A percentile compares a stretch with the other conserved stretches of the same genome.
Conservation (phyloP, 2,329 filamentous ascomycete species). For the Phialocephala subalpina region DNA sequence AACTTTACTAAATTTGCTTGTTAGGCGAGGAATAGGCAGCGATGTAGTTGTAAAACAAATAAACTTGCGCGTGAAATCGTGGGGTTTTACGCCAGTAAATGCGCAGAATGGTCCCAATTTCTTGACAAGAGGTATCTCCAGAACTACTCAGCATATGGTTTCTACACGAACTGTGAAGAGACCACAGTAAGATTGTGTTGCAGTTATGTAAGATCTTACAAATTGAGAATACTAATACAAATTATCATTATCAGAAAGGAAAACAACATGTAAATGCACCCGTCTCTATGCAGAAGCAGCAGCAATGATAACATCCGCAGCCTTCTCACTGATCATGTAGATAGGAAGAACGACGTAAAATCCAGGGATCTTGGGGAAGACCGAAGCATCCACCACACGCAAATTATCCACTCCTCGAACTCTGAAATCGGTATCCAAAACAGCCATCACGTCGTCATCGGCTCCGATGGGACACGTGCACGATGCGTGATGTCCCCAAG, state of each 20-base stretch:
- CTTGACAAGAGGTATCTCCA: background rate
- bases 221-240: background rate
- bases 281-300: background rate
- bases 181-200: background rate
- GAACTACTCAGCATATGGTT: background rate
- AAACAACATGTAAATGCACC: background rate
- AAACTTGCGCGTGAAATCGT: background rate
- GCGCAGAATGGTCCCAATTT: background rate
- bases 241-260: constrained; percentile 1
- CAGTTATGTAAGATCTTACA: background rate
- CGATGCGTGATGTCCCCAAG: constrained; percentile 65
- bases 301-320: constrained; percentile 55
- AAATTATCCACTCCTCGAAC: constrained; percentile 62
- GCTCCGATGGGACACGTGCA: constrained; percentile 63
- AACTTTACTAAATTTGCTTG: no score
- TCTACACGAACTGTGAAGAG: background rate
- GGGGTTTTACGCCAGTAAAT: background rate
- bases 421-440: constrained; percentile 62
- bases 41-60: no score
- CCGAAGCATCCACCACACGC: constrained; percentile 67
- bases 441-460: constrained; percentile 59
- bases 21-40: no score
- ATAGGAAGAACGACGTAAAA: constrained; percentile 58
- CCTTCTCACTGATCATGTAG: constrained; percentile 68
- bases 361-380: constrained; percentile 61